phyloP scores from a whole-genome alignment of 2,329 filamentous ascomycete species.

The Neonectria punicea region DNA sequence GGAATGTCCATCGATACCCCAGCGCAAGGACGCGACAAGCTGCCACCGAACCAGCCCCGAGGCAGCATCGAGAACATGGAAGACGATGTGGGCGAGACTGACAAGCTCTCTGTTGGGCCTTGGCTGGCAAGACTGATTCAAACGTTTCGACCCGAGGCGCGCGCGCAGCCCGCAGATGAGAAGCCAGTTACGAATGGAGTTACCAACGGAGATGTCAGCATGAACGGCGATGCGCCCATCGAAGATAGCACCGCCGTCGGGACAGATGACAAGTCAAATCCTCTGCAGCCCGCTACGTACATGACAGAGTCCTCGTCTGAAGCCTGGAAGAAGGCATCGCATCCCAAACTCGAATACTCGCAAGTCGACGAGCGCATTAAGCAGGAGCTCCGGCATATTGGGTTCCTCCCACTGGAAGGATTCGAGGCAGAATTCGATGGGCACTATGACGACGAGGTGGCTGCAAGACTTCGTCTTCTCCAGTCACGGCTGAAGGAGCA shows the following conservation, averaged over 20 bases:
- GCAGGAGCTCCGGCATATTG: slow-evolving; percentile 90
- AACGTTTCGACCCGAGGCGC: slow-evolving; percentile 81
- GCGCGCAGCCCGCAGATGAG: slow-evolving; percentile 65
- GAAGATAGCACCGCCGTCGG: slow-evolving; percentile 48
- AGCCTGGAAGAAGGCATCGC: slow-evolving; percentile 80
- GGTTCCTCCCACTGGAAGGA: slow-evolving; percentile 78
- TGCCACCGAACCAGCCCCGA: slow-evolving; percentile 82
- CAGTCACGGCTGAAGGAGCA: slow-evolving; percentile 86
- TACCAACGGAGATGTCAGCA: slow-evolving; percentile 64
- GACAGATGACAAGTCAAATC: slow-evolving; percentile 51
- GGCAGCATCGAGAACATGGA: slow-evolving; percentile 88
- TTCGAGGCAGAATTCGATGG: slow-evolving; percentile 82
- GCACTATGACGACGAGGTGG: slow-evolving; percentile 93
- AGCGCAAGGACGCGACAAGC: slow-evolving; percentile 69
- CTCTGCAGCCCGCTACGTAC: slow-evolving; percentile 75
- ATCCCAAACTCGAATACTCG: slow-evolving; percentile 82
- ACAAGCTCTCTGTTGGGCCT: slow-evolving; percentile 88
- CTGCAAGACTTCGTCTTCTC: slow-evolving; percentile 85
- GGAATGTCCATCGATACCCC: slow-evolving; percentile 77
- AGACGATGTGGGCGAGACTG: slow-evolving; percentile 87
- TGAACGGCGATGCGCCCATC: slow-evolving; percentile 60
- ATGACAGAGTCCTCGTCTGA: slow-evolving; percentile 82
- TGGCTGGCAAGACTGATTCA: slow-evolving; percentile 84
- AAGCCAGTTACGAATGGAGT: slow-evolving; percentile 64
- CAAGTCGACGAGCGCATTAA: slow-evolving; percentile 92